These are phyloP conservation scores for Calonectria pseudoreteaudii DNA, from an alignment of 2,329 filamentous ascomycete genomes.

Conservation along the genomic window DNA sequence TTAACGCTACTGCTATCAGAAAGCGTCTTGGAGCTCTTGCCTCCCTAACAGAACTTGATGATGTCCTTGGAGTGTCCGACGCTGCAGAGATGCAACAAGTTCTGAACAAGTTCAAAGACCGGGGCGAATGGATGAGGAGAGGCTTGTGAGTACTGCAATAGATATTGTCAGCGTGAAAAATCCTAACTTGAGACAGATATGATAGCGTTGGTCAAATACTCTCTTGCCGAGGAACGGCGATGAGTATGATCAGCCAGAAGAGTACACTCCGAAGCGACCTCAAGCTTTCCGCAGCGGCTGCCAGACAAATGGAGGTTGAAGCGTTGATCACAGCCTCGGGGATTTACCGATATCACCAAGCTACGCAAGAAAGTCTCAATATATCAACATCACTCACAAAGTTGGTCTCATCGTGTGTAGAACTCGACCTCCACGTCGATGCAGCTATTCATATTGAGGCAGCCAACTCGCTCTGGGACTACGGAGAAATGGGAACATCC, in stretches of 20 bases:
- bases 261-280: constrained; percentile 70
- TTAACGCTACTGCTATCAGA: constrained; percentile 65
- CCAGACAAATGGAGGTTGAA: constrained; percentile 79
- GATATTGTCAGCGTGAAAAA: neutral
- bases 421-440: constrained; percentile 80
- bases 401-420: constrained; percentile 76
- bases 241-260: constrained; percentile 82
- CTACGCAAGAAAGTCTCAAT: constrained; percentile 87
- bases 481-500: constrained; percentile 89
- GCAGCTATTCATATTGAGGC: constrained; percentile 83
- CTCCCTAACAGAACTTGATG: constrained; percentile 83
- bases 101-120: constrained; percentile 72
- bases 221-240: constrained; percentile 84
- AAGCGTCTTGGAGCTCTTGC: constrained; percentile 73
- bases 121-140: constrained; percentile 84
- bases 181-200: constrained; percentile 61
- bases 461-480: constrained; percentile 92
- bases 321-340: constrained; percentile 81
- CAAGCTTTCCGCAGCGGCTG: constrained; percentile 70
- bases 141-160: constrained; percentile 71
- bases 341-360: constrained; percentile 83
- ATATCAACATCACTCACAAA: constrained; percentile 86
- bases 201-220: constrained; percentile 84
- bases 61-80: constrained; percentile 74
- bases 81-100: constrained; percentile 70